Conservation (phyloP, 257 asterid genomes). For the Rhazya stricta region DNA sequence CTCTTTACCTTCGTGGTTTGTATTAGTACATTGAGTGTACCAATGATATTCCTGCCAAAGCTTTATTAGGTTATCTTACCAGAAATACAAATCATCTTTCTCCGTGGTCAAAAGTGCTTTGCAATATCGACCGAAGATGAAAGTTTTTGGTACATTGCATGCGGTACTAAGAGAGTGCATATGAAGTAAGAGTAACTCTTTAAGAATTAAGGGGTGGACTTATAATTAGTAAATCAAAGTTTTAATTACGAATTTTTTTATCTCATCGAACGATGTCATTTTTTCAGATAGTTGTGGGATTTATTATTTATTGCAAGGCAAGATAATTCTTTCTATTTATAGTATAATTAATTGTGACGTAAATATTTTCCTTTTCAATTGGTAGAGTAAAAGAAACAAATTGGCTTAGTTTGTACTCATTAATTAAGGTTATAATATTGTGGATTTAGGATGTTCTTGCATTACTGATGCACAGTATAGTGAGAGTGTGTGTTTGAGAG, state of each 20-base stretch:
- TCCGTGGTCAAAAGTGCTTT: not conserved
- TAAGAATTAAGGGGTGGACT: no score
- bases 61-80: not conserved
- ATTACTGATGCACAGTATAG: not conserved
- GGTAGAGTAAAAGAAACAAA: no score
- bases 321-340: no score
- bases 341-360: no score
- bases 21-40: not conserved
- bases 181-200: no score
- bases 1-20: no score
- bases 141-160: conserved; percentile 1
- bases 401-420: not conserved
- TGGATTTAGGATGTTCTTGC: conserved; percentile 9
- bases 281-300: no score
- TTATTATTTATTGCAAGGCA: no score
- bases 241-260: no score
- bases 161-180: not conserved
- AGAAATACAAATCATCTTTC: not conserved
- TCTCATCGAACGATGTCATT: no score
- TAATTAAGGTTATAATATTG: not conserved
- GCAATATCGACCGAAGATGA: not conserved
- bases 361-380: no score
- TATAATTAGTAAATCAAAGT: no score
- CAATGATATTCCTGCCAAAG: not conserved
- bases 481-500: not conserved